phyloP scores from a whole-genome alignment of 2,329 filamentous ascomycete genomes.

The Phoma sp. region DNA sequence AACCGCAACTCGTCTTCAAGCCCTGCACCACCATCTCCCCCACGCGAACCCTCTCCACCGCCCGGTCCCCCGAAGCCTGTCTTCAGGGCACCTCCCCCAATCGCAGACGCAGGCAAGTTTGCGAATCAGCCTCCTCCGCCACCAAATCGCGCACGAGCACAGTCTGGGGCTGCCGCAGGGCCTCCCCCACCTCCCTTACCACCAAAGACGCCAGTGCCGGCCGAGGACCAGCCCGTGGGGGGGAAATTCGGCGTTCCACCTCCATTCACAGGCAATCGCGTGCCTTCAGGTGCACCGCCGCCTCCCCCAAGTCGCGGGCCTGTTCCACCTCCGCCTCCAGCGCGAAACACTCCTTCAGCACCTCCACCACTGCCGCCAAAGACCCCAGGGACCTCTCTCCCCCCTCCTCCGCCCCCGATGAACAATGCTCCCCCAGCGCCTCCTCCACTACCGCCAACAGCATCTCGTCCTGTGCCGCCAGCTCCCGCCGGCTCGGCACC shows the following conservation, averaged over 20 bases:
- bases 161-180: slow-evolving; percentile 57
- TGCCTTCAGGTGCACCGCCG: slow-evolving; percentile 70
- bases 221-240: slow-evolving; percentile 59
- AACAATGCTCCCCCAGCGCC: slow-evolving; percentile 38
- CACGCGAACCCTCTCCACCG: slow-evolving; percentile 74
- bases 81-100: slow-evolving; percentile 85
- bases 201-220: slow-evolving; percentile 65
- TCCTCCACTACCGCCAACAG: slow-evolving; percentile 38
- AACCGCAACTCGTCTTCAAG: slow-evolving; percentile 58
- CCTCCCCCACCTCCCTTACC: slow-evolving; percentile 70
- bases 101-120: slow-evolving; percentile 89
- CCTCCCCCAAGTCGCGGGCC: slow-evolving; percentile 74
- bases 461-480: slow-evolving; percentile 33
- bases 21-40: slow-evolving; percentile 65
- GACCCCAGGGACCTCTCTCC: slow-evolving; percentile 54
- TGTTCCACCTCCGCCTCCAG: slow-evolving; percentile 63
- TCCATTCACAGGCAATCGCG: slow-evolving; percentile 71
- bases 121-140: slow-evolving; percentile 60
- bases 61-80: slow-evolving; percentile 63
- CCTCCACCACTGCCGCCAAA: slow-evolving; percentile 48
- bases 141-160: slow-evolving; percentile 57
- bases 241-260: slow-evolving; percentile 79
- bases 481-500: slow-evolving; percentile 31
- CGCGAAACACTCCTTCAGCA: slow-evolving; percentile 49
- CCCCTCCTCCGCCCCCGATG: slow-evolving; percentile 63